Evolutionary conservation across 108 stramenopile species (phyloP).

Genomic region (Cyclotella distinguenda): DNA sequence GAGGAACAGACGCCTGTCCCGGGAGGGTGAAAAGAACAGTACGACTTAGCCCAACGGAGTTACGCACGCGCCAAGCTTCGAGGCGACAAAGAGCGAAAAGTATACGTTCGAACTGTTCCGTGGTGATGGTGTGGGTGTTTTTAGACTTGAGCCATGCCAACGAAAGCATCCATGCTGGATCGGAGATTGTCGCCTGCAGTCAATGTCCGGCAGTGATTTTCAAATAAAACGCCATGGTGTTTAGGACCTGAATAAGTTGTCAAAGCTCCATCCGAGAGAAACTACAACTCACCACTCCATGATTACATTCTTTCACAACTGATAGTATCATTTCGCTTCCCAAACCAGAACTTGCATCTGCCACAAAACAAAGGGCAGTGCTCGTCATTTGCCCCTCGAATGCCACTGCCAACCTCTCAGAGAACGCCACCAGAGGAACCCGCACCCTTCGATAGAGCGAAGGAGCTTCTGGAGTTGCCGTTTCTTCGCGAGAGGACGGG

Average conservation of each 20-base stretch:
- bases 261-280: neutral
- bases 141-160: slow-evolving; percentile 52
- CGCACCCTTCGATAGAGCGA: slow-evolving; percentile 40
- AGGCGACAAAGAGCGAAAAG: slow-evolving; percentile 75
- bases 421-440: slow-evolving; percentile 63
- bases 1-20: slow-evolving; percentile 59
- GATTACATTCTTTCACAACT: slow-evolving; percentile 28
- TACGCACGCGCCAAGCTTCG: slow-evolving; percentile 65
- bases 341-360: slow-evolving; percentile 67
- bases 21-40: slow-evolving; percentile 71
- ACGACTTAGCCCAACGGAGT: slow-evolving; percentile 43
- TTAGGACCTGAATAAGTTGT: neutral
- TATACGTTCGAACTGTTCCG: slow-evolving; percentile 51
- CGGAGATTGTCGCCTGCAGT: slow-evolving; percentile 40
- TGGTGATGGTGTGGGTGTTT: slow-evolving; percentile 39
- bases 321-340: slow-evolving; percentile 32
- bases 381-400: slow-evolving; percentile 61
- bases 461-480: slow-evolving; percentile 2
- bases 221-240: slow-evolving; percentile 12
- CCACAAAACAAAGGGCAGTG: slow-evolving; percentile 67
- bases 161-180: slow-evolving; percentile 74
- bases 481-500: slow-evolving; percentile 10
- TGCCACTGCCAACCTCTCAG: slow-evolving; percentile 47
- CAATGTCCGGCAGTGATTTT: neutral
- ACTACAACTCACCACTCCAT: slow-evolving; percentile 41